These are phyloP conservation scores for Prunus mira DNA, from an alignment of 306 rosid species.

Conservation along the genomic window DNA sequence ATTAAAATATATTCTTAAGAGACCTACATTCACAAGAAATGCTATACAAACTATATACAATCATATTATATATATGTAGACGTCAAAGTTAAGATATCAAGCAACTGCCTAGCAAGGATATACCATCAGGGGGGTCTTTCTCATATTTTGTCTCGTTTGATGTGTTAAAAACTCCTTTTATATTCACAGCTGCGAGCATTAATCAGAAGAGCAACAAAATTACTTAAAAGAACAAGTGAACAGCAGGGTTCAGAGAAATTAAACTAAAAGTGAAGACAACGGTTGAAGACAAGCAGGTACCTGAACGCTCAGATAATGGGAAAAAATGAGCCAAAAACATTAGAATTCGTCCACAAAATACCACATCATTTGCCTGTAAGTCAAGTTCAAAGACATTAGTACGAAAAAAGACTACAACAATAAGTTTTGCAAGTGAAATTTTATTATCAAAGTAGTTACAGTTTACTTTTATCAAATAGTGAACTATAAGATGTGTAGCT, in stretches of 20 bases:
- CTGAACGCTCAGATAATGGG: constrained; percentile 95
- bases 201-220: constrained; percentile 23
- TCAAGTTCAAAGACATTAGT: constrained; percentile 21
- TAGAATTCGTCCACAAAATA: constrained; percentile 96
- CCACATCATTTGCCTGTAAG: constrained; percentile 85
- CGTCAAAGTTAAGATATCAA: constrained; percentile 2
- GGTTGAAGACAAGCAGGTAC: constrained; percentile 33
- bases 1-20: constrained; percentile 15
- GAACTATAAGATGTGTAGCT: neutral
- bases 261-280: constrained; percentile 12
- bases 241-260: constrained; percentile 3
- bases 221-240: constrained; percentile 13
- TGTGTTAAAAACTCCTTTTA: constrained; percentile 97
- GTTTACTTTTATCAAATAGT: neutral
- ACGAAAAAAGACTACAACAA: neutral
- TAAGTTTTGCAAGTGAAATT: neutral
- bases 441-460: neutral
- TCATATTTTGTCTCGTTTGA: constrained; percentile 93
- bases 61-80: neutral
- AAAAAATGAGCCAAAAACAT: constrained; percentile 96
- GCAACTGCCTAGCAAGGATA: constrained; percentile 19
- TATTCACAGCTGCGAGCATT: constrained; percentile 75
- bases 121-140: constrained; percentile 87
- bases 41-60: neutral
- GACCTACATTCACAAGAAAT: neutral